Evolutionary conservation across 2,329 filamentous ascomycete species (phyloP), one percentile per base, ranked within the genome.

Genomic region (Pseudogymnoascus sp.): DNA sequence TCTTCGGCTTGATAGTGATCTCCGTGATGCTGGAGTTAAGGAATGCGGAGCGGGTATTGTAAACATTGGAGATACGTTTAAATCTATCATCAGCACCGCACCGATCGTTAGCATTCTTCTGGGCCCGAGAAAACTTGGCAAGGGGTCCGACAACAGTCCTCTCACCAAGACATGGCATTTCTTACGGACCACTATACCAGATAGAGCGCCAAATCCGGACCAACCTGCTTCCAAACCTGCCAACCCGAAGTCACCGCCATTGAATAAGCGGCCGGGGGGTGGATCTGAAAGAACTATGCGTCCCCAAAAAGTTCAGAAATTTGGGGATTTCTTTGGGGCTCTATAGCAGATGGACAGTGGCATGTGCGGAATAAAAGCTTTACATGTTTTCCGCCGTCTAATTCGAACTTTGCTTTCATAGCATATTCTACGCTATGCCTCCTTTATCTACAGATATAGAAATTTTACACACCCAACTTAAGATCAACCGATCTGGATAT

Each of bases 21-120:
- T 52, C 26, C 45, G 45, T 13, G 10, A 18, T 18, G 45, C 26
- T 52, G 45, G 45, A 13, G 45, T 52, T 4, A 26, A 30, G 8
- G 45, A 52, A 15, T 52, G 45, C 5, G 45, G 45, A 18, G 9
- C 45, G 26, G 45, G 45, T 33, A 52, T 52, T 52, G 45, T 18
- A 18, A 52, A 15, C 26, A 30, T 52, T 3, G 45, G 45, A 9
- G 26, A 30, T 33, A 19, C 26, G 9, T 52, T 52, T 8, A 52
- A 52, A 30, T 52, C 45, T 13, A 26, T 52, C 26, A 52, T 52
- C 26, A 52, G 23, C 26, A 52, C 26, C 26, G 3, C 26, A 30
- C 45, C 45, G 26, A 52, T 52, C 30, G 45, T 52, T 33, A 52
- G 45, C 45, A 30, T 52, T 52, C 45, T 30, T 33, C 26, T 52